phyloP scores from a whole-genome alignment of 1,284 basidiomycete species.

The Marasmius sp. region DNA sequence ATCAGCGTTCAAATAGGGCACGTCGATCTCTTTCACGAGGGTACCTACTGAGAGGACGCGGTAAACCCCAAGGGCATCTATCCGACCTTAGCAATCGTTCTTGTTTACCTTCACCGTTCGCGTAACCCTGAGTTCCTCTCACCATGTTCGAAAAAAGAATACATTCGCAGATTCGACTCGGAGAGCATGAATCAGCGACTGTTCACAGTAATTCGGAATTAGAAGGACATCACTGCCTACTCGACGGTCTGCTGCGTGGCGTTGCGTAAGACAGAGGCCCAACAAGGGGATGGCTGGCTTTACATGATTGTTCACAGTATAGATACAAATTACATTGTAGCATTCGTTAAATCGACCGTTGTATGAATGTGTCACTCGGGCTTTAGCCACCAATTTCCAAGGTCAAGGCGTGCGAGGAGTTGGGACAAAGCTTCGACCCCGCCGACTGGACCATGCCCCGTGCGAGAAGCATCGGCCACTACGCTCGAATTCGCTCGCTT shows the following conservation, averaged over 20 bases:
- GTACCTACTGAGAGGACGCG: not conserved
- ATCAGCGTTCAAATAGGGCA: not conserved
- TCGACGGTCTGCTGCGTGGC: too few relatives aligned
- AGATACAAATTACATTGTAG: too few relatives aligned
- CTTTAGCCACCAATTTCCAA: conserved; percentile 49
- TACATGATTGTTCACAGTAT: too few relatives aligned
- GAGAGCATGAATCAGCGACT: too few relatives aligned
- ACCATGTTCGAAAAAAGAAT: too few relatives aligned
- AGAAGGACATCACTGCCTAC: too few relatives aligned
- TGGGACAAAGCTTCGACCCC: conserved; percentile 49
- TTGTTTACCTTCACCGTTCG: not conserved
- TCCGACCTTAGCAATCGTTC: not conserved
- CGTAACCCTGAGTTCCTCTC: too few relatives aligned
- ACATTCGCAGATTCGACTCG: too few relatives aligned
- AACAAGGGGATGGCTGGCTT: too few relatives aligned
- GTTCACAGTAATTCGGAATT: too few relatives aligned
- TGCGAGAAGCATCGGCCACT: conserved; percentile 17
- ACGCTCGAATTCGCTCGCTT: conserved; percentile 27
- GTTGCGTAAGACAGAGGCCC: too few relatives aligned
- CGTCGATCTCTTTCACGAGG: not conserved
- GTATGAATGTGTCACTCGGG: not conserved
- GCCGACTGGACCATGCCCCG: conserved; percentile 34
- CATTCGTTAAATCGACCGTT: too few relatives aligned
- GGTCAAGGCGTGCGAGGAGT: conserved; percentile 44
- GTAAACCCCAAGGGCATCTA: not conserved